Evolutionary conservation across 2,329 filamentous ascomycete species (phyloP), one percentile per base, ranked within the genome.

Genomic region (Parasarocladium wereldwijsianum): DNA sequence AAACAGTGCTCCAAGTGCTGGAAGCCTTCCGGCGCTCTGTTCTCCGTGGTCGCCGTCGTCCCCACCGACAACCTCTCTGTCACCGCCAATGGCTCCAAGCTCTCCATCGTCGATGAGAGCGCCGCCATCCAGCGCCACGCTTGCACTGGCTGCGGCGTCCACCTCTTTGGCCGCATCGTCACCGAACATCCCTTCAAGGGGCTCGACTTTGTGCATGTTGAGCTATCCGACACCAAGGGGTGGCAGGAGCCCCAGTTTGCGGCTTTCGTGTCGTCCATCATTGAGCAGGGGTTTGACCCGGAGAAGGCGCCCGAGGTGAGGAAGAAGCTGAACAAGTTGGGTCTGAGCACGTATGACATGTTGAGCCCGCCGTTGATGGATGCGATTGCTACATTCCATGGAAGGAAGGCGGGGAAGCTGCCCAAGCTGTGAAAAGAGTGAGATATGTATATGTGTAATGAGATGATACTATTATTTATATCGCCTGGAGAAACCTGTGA

Each of bases 1-100:
- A n/a, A n/a, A n/a, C n/a, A n/a, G n/a, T 79, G 75, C 54, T 76
- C 71, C 32, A 75, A 78, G 50, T 79, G 75, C 64, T 80, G 72
- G 72, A 80, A 78, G 51, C 75, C 75, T 5, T 34, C 50, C 3
- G 69, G 69, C 17, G 60, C 71, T 1, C 62, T 79, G 36, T 79
- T 80, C 59, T 67, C 67, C 36, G 43, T 79, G 40, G 61, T 80
- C 27, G 73, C 55, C 34, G 74, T 79, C 31, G 51, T 78, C 3
- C 64, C 75, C 5, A 47, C 50, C 6, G 62, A 66, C 30, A 57
- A 67, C 30, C 36, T 79, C 27, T 42, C 44, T 13, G 66, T 79
- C 12, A 68, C 68, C 0, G 63, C 69, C 41, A 68, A 75, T 51
- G 57, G 29, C 11, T 39, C 61, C 35, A 79, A 79, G 51, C 59